phyloP scores from a whole-genome alignment of 441 rosid genomes.

The Mallotus japonicus region DNA sequence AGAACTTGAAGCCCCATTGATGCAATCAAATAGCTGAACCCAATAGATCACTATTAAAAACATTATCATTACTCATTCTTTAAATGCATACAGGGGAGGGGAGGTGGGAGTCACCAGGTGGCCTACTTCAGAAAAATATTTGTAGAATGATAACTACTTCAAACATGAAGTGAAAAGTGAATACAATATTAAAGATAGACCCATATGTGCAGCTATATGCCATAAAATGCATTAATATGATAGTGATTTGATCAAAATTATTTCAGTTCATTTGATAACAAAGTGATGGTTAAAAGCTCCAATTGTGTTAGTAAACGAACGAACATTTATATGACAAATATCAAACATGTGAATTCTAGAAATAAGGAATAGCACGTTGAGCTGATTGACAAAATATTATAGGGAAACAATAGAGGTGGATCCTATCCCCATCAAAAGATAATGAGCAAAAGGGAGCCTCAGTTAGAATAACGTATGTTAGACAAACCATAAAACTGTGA shows the following conservation, averaged over 20 bases:
- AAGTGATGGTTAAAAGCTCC: background rate
- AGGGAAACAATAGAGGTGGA: background rate
- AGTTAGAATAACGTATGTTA: background rate
- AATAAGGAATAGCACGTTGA: background rate
- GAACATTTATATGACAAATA: background rate
- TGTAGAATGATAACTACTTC: too few relatives aligned
- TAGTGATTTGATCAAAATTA: background rate
- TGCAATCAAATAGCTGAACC: constrained; percentile 84
- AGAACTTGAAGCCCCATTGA: constrained; percentile 96
- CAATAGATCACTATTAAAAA: constrained; percentile 20
- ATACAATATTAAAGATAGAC: too few relatives aligned
- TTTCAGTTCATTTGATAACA: background rate
- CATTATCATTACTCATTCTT: background rate
- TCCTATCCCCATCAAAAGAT: background rate
- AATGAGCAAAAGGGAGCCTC: background rate
- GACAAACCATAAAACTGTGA: background rate
- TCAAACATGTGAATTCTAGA: background rate
- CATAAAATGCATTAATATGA: background rate
- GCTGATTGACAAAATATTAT: background rate
- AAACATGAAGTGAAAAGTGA: too few relatives aligned
- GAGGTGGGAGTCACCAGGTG: too few relatives aligned
- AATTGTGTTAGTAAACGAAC: background rate
- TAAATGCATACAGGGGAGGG: background rate
- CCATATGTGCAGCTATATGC: background rate
- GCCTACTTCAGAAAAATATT: too few relatives aligned